Percentiles rank a stretch among this genome's conserved stretches.
Conservation (phyloP, 495 filamentous ascomycete species). For the Articulospora tetracladia region DNA sequence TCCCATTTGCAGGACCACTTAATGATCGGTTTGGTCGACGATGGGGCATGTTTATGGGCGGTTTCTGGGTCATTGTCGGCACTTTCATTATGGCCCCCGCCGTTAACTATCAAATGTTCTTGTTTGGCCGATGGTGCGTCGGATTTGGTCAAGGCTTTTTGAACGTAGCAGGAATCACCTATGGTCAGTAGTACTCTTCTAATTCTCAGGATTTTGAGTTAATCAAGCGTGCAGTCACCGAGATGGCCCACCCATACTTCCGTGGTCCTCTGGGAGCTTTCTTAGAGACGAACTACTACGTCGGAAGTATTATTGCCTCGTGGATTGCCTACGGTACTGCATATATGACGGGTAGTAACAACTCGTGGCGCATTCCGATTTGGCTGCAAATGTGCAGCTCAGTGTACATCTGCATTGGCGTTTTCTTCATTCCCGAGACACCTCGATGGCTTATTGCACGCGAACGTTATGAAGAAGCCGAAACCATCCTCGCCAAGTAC, state of each 20-base stretch:
- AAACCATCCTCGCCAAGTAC: constrained; percentile 48
- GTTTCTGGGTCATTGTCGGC: constrained; percentile 48
- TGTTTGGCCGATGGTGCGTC: constrained; percentile 54
- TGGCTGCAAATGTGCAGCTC: not conserved
- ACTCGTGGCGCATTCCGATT: not conserved
- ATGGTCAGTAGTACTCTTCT: constrained; percentile 13
- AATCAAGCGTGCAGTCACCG: not conserved
- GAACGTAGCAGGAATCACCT: constrained; percentile 45
- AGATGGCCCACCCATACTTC: not conserved
- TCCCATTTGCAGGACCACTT: constrained; percentile 20
- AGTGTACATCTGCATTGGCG: not conserved
- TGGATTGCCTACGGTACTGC: not conserved
- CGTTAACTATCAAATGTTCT: constrained; percentile 39
- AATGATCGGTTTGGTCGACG: constrained; percentile 41
- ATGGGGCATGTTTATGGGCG: constrained; percentile 52
- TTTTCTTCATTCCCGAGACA: constrained; percentile 50
- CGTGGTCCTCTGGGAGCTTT: not conserved
- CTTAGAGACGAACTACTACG: not conserved
- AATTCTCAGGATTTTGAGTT: not conserved
- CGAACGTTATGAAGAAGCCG: constrained; percentile 53
- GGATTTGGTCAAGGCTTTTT: constrained; percentile 52
- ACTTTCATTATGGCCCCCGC: constrained; percentile 45
- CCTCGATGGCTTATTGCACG: constrained; percentile 63
- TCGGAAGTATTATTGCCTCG: constrained; percentile 28
- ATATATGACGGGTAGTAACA: not conserved